phyloP scores from a whole-genome alignment of 1,139 yeast species.

The Hyphopichia fennica region DNA sequence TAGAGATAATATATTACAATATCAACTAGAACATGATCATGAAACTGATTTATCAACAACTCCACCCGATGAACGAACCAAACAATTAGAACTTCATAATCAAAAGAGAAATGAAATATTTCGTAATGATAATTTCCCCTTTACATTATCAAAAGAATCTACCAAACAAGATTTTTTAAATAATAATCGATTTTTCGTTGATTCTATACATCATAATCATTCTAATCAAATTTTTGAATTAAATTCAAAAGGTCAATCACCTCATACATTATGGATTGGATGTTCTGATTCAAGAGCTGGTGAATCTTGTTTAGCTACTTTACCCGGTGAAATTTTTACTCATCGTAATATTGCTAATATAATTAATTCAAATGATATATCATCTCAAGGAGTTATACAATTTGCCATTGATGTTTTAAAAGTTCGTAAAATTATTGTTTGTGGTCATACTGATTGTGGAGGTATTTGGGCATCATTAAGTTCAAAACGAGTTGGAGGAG shows the following conservation, averaged over 20 bases:
- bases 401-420: constrained; percentile 87
- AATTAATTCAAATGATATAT: constrained; percentile 68
- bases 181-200: constrained; percentile 70
- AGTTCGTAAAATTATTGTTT: constrained; percentile 79
- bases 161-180: constrained; percentile 62
- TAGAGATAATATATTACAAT: constrained; percentile 44
- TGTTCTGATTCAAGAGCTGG: constrained; percentile 94
- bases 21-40: constrained; percentile 43
- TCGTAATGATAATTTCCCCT: constrained; percentile 38
- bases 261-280: constrained; percentile 95
- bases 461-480: constrained; percentile 88
- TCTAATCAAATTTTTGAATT: constrained; percentile 63
- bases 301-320: constrained; percentile 72
- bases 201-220: constrained; percentile 54
- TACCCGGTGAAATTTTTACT: constrained; percentile 95
- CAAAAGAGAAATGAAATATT: not conserved
- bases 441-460: constrained; percentile 99
- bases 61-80: constrained; percentile 8
- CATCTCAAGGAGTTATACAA: constrained; percentile 81
- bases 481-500: constrained; percentile 69
- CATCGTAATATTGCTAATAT: constrained; percentile 91
- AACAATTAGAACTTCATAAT: not conserved
- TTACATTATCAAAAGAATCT: constrained; percentile 58
- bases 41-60: constrained; percentile 30
- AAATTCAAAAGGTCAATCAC: constrained; percentile 84